Evolutionary conservation across 192 early-diverging fungal species (phyloP).

Genomic region (Umbelopsis isabellina): DNA sequence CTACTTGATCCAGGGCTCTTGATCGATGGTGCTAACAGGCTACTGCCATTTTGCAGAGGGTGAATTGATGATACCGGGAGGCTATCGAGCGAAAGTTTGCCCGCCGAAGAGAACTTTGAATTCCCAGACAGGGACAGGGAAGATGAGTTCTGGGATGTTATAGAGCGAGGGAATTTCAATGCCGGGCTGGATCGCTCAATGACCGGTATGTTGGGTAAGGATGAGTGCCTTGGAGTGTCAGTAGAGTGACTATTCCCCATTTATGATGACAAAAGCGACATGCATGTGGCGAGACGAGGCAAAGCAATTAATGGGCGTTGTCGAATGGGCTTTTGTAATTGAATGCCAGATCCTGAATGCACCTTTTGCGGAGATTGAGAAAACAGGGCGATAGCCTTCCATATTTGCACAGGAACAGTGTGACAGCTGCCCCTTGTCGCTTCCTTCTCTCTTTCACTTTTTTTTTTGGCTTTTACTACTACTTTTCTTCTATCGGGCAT

Average conservation of each 20-base stretch:
- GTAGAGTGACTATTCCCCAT: conserved; percentile 12
- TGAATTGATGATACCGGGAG: neutral
- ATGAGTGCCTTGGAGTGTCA: conserved; percentile 11
- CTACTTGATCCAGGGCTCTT: neutral
- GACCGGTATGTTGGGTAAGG: neutral
- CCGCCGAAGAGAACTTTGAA: neutral
- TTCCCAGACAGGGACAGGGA: neutral
- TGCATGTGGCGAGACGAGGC: neutral
- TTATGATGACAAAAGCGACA: neutral
- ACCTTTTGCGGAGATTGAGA: neutral
- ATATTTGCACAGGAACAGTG: conserved; percentile 6
- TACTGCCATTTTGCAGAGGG: neutral
- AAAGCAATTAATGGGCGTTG: too few relatives aligned
- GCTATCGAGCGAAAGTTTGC: neutral
- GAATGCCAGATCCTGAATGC: conserved; percentile 3
- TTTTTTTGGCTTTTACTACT: neutral
- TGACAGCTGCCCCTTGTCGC: conserved; percentile 11
- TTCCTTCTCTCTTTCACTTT: conserved; percentile 3
- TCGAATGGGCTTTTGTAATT: neutral
- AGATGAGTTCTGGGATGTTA: neutral
- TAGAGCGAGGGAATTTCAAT: neutral
- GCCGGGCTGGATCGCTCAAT: neutral
- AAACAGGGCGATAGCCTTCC: conserved; percentile 15
- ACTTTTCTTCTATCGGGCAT: too few relatives aligned
- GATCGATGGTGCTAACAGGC: neutral